phyloP scores from a whole-genome alignment of 495 filamentous ascomycete genomes.

The Symbiotaphrina buchneri region DNA sequence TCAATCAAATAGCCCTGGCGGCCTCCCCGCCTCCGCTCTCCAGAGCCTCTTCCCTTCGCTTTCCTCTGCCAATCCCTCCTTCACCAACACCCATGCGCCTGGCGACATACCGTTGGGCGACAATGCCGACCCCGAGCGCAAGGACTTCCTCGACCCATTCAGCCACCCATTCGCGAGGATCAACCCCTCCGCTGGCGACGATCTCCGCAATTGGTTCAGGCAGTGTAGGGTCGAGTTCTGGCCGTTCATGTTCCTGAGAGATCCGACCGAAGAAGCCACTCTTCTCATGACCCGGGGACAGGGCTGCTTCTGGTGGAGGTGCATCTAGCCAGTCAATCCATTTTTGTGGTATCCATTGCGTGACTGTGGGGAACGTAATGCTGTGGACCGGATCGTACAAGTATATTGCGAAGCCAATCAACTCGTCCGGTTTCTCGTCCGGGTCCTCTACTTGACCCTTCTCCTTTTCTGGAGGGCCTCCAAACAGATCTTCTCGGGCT shows the following conservation, averaged over 20 bases:
- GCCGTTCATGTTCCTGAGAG: slow-evolving; percentile 7
- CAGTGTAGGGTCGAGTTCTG: slow-evolving; percentile 15
- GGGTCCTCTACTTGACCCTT: slow-evolving; percentile 24
- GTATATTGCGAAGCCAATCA: slow-evolving; percentile 72
- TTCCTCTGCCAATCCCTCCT: slow-evolving; percentile 57
- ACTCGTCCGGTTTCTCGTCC: slow-evolving; percentile 23
- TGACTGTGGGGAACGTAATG: slow-evolving; percentile 67
- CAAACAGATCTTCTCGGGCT: slow-evolving; percentile 42
- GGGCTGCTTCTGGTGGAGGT: slow-evolving; percentile 17
- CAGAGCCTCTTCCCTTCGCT: slow-evolving; percentile 48
- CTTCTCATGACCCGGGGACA: slow-evolving; percentile 6
- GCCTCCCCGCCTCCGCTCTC: slow-evolving; percentile 63
- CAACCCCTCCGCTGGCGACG: slow-evolving; percentile 69
- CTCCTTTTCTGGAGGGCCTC: slow-evolving; percentile 26
- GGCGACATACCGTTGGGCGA: slow-evolving; percentile 94
- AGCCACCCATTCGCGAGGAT: slow-evolving; percentile 88
- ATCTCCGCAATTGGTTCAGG: slow-evolving; percentile 79
- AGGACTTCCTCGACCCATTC: slow-evolving; percentile 92
- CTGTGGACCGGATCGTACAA: slow-evolving; percentile 83
- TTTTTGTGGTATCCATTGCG: slow-evolving; percentile 60
- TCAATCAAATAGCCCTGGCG: slow-evolving; percentile 43
- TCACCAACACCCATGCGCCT: slow-evolving; percentile 89
- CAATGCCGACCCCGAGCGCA: slow-evolving; percentile 53
- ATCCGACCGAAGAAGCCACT: slow-evolving; percentile 1
- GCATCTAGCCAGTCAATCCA: slow-evolving; percentile 92